Conservation (phyloP, 805 yeast species). For the Lipomyces orientalis region DNA sequence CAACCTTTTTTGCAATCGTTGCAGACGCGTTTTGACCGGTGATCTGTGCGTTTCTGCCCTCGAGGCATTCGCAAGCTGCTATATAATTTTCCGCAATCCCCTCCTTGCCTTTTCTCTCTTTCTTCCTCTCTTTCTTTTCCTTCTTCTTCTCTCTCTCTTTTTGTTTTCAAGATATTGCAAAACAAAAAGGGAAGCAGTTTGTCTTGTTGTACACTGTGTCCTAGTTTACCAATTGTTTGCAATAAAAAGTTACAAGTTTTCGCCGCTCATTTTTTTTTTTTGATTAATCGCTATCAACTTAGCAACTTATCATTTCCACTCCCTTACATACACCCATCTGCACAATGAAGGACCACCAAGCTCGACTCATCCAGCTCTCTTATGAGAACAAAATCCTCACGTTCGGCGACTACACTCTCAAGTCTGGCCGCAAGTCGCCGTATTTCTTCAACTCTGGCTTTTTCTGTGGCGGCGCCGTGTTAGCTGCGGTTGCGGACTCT, state of each 20-base stretch:
- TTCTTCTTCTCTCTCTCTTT: neutral
- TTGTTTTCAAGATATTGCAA: neutral
- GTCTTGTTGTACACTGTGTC: conserved; percentile 2
- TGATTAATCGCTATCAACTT: neutral
- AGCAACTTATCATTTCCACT: neutral
- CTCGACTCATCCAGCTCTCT: conserved; percentile 76
- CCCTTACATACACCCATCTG: neutral
- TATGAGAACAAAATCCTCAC: conserved; percentile 79
- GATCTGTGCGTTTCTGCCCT: neutral
- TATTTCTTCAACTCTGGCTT: conserved; percentile 95
- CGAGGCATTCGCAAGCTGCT: neutral
- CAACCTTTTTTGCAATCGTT: neutral
- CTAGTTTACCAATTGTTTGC: neutral
- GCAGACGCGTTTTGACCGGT: neutral
- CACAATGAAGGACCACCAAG: conserved; percentile 37
- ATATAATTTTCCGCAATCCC: neutral
- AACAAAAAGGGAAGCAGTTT: conserved; percentile 2
- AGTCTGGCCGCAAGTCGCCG: conserved; percentile 93
- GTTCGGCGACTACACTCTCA: conserved; percentile 87
- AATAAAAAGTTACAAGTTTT: conserved; percentile 1
- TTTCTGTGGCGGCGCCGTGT: conserved; percentile 77
- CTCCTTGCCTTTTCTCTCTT: neutral
- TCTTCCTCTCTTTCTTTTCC: neutral
- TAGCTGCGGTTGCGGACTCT: conserved; percentile 82
- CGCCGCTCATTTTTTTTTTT: neutral